phyloP scores from a whole-genome alignment of 179 eudicot genomes.

The Silene vulgaris region DNA sequence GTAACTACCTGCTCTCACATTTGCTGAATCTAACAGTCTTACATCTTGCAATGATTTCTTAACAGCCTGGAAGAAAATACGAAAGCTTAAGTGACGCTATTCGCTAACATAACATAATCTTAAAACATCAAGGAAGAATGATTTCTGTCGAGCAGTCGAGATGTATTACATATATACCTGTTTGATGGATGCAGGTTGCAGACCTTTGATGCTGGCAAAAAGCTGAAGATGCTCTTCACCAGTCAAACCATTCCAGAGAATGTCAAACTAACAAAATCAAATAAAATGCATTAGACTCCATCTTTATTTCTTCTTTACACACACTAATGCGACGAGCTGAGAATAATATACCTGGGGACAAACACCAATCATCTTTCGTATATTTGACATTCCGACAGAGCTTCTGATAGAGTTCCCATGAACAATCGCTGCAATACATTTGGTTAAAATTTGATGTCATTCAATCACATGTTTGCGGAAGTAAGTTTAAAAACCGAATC shows the following conservation, averaged over 20 bases:
- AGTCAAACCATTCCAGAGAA: slow-evolving; percentile 77
- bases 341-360: slow-evolving; percentile 70
- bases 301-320: neutral
- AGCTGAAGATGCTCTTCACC: slow-evolving; percentile 81
- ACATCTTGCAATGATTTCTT: slow-evolving; percentile 64
- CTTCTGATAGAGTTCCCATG: slow-evolving; percentile 68
- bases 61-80: slow-evolving; percentile 36
- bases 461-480: neutral
- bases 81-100: neutral
- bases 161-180: slow-evolving; percentile 32
- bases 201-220: slow-evolving; percentile 80
- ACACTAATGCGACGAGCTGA: neutral
- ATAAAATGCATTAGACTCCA: neutral
- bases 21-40: slow-evolving; percentile 54
- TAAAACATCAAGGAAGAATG: neutral
- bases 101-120: neutral
- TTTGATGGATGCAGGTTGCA: slow-evolving; percentile 53
- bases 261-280: slow-evolving; percentile 54
- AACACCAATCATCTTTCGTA: slow-evolving; percentile 71
- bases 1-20: slow-evolving; percentile 70
- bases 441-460: neutral
- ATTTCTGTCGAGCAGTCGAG: neutral
- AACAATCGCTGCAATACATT: slow-evolving; percentile 50
- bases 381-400: slow-evolving; percentile 71
- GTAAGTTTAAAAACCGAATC: neutral